Conservation (phyloP, 768 basidiomycete genomes). For the Postia placenta region DNA sequence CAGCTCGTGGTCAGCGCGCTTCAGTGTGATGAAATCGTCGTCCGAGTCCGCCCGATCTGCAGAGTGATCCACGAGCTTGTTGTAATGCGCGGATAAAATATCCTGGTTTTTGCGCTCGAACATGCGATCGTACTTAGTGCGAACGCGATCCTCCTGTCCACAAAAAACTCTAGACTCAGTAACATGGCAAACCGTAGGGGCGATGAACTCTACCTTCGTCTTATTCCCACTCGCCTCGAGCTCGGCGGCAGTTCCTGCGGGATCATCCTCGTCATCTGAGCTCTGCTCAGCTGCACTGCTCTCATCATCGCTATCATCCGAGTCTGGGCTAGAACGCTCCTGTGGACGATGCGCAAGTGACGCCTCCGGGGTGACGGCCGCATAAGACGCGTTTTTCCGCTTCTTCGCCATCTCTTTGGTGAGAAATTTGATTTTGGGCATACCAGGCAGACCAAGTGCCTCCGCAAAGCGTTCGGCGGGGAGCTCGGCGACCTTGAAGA, state of each 20-base stretch:
- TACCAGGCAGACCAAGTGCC: constrained; percentile 87
- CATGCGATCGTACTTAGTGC: constrained; percentile 97
- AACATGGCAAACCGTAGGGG: neutral
- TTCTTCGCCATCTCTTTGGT: constrained; percentile 59
- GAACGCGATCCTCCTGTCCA: constrained; percentile 34
- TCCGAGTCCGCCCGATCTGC: constrained; percentile 36
- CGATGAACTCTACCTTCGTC: too few relatives aligned
- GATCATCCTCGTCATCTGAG: constrained; percentile 25
- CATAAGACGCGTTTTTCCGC: constrained; percentile 57
- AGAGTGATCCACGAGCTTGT: constrained; percentile 74
- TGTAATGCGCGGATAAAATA: constrained; percentile 86
- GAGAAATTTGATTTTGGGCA: constrained; percentile 92
- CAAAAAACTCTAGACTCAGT: neutral
- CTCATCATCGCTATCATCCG: constrained; percentile 22
- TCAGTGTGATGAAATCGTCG: constrained; percentile 92
- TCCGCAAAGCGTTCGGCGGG: constrained; percentile 83
- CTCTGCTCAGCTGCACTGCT: constrained; percentile 14
- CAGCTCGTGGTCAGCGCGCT: constrained; percentile 84
- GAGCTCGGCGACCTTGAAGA: constrained; percentile 82
- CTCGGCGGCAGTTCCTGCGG: neutral
- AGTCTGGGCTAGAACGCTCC: constrained; percentile 13
- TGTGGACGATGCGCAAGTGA: constrained; percentile 5
- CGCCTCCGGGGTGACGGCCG: neutral
- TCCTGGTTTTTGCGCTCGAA: constrained; percentile 94
- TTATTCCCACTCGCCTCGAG: too few relatives aligned